Conservation (phyloP, 208 protist species). For the Hexamita inflata region DNA sequence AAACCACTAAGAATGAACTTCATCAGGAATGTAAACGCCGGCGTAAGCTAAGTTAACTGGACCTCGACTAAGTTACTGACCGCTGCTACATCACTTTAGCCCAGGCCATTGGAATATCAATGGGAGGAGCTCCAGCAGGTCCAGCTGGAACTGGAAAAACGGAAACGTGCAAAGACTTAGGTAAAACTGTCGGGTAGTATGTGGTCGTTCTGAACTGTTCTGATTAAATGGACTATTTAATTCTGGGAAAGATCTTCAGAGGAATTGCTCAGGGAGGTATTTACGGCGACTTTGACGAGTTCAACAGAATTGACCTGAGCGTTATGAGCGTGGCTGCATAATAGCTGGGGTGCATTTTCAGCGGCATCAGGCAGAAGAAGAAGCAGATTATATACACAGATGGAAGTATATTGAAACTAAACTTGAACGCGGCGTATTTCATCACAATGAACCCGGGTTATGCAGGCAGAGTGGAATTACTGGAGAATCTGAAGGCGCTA, state of each 20-base stretch:
- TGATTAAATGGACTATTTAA: conserved; percentile 59
- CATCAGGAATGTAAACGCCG: too few relatives aligned
- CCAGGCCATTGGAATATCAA: conserved; percentile 58
- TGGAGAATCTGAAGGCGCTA: too few relatives aligned
- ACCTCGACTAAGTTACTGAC: too few relatives aligned
- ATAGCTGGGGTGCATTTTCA: conserved; percentile 56
- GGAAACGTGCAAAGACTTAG: conserved; percentile 70
- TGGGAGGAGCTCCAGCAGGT: conserved; percentile 60
- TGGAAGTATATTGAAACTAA: too few relatives aligned
- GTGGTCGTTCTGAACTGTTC: conserved; percentile 69
- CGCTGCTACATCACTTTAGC: conserved; percentile 59
- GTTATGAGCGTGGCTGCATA: conserved; percentile 62
- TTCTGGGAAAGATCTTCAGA: conserved; percentile 61
- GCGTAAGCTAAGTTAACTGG: too few relatives aligned
- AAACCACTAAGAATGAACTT: too few relatives aligned
- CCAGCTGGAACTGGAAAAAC: conserved; percentile 70
- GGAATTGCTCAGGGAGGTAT: conserved; percentile 59
- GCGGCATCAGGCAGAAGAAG: conserved; percentile 43
- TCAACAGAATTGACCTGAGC: conserved; percentile 66
- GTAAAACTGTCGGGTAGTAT: conserved; percentile 58
- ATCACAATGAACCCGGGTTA: too few relatives aligned
- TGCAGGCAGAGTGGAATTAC: too few relatives aligned
- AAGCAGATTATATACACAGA: too few relatives aligned
- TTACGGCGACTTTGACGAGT: conserved; percentile 71
- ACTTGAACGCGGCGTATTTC: too few relatives aligned